Evolutionary conservation across 2,329 filamentous ascomycete genomes (phyloP), one percentile per base, ranked within the genome.

Genomic region (Ceratocystis harringtonii): DNA sequence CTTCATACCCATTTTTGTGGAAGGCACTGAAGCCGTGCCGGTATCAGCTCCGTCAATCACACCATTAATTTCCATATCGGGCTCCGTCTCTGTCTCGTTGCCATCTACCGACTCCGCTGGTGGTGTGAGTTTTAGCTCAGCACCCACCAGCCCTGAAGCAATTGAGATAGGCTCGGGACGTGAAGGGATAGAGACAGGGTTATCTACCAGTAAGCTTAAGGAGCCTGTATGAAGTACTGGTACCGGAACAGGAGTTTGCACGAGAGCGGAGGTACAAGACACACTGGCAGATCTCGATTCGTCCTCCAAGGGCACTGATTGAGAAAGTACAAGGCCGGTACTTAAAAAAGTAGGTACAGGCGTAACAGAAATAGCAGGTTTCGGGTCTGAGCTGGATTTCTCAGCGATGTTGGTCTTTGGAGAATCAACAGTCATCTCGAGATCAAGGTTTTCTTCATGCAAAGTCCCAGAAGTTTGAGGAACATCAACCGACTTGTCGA

Each of bases 11-110:
- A 79, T 76, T 10, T 64, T 64, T 6, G 57, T 64, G 12, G n/a
- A 41, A 3, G 63, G 63, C 2, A 72, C n/a, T 77, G 77, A 68
- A 78, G 28, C 28, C 2, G 76, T 77, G n/a, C 80, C 77, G 45
- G 80, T 76, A 52, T 79, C 80, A 62, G 84, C 81, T 6, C 80
- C 77, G 68, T 83, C 80, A 1, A 80, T 82, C 61, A 80, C 79
- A 41, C 80, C 80, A 62, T 80, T 79, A 45, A 80, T 78, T 36
- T 61, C 45, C 19, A 79, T 78, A 36, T 76, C 76, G 36, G 76
- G n/a, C 22, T 45, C 65, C 32, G 30, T 48, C 19, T 63, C 55
- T 69, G 69, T 50, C 25, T 71, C 70, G 2, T 68, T 48, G 17
- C 69, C 65, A 68, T 64, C 63, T 43, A 50, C 58, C 45, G 70